These are phyloP conservation scores for Microdochium trichocladiopsis DNA, from an alignment of 2,329 filamentous ascomycete species.

Conservation along the genomic window DNA sequence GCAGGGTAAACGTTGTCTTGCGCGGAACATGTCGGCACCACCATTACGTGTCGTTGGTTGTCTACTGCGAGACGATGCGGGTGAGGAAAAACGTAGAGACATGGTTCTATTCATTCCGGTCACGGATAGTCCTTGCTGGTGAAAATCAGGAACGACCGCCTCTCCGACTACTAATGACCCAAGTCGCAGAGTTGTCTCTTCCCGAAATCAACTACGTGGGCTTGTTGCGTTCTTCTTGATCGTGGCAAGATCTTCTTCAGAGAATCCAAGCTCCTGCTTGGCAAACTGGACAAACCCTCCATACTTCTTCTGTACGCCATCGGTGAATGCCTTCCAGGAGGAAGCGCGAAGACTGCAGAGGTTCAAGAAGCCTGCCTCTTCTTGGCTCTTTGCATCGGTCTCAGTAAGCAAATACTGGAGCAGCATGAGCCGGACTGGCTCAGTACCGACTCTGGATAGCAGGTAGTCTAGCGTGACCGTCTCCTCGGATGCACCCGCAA, in stretches of 20 bases:
- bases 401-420: slow-evolving; percentile 31
- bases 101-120: too few relatives aligned
- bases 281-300: slow-evolving; percentile 45
- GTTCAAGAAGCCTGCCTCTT: slow-evolving; percentile 41
- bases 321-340: slow-evolving; percentile 38
- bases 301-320: slow-evolving; percentile 32
- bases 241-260: slow-evolving; percentile 32
- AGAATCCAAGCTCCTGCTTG: slow-evolving; percentile 35
- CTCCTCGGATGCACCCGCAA: slow-evolving; percentile 37
- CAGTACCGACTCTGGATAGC: slow-evolving; percentile 45
- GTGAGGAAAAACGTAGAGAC: too few relatives aligned
- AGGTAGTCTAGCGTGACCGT: slow-evolving; percentile 41
- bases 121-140: too few relatives aligned
- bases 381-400: slow-evolving; percentile 23
- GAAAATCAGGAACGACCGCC: too few relatives aligned
- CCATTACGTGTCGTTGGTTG: too few relatives aligned
- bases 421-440: slow-evolving; percentile 41
- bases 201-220: background rate
- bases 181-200: background rate
- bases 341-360: slow-evolving; percentile 32
- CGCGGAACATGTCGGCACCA: too few relatives aligned
- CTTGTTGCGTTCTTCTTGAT: slow-evolving; percentile 38
- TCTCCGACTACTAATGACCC: background rate
- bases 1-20: too few relatives aligned
- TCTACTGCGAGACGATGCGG: too few relatives aligned